Conservation (phyloP, 345 rosid species). For the Gossypium sturtianum region DNA sequence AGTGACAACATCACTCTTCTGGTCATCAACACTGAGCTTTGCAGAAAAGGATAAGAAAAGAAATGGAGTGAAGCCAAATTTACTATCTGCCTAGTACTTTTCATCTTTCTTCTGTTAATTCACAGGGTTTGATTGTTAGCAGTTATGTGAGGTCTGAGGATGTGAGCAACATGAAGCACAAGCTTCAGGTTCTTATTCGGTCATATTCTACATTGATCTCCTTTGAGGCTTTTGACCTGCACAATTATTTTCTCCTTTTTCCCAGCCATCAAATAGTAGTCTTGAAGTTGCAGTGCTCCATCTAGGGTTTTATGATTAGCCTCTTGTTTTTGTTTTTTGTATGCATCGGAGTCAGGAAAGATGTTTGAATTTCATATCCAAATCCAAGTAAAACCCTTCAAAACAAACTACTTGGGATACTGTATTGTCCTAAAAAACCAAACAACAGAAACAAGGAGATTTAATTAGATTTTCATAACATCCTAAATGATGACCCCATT, state of each 20-base stretch:
- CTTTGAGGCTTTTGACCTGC: not conserved
- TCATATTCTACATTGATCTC: not conserved
- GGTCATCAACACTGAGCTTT: not conserved
- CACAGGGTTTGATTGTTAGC: slow-evolving; percentile 1
- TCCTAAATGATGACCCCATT: slow-evolving; percentile 12
- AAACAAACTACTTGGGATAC: no score
- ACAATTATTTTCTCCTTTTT: not conserved
- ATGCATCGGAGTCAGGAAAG: not conserved
- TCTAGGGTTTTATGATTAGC: slow-evolving; percentile 1
- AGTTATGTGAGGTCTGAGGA: not conserved
- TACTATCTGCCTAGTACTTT: not conserved
- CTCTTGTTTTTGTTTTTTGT: not conserved
- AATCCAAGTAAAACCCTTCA: not conserved
- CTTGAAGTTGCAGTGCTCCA: not conserved
- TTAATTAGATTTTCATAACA: slow-evolving; percentile 1
- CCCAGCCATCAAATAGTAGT: not conserved
- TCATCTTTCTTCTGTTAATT: slow-evolving; percentile 4
- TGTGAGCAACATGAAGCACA: not conserved
- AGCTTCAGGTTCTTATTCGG: not conserved
- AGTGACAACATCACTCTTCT: not conserved
- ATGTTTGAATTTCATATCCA: not conserved
- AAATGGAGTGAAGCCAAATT: not conserved
- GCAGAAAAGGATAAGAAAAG: not conserved
- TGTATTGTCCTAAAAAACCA: not conserved
- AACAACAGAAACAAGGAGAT: not conserved